Percentiles rank a stretch among this genome's conserved stretches.
phyloP scores from a whole-genome alignment of 2,329 filamentous ascomycete genomes.

The Trichoderma hamatum region DNA sequence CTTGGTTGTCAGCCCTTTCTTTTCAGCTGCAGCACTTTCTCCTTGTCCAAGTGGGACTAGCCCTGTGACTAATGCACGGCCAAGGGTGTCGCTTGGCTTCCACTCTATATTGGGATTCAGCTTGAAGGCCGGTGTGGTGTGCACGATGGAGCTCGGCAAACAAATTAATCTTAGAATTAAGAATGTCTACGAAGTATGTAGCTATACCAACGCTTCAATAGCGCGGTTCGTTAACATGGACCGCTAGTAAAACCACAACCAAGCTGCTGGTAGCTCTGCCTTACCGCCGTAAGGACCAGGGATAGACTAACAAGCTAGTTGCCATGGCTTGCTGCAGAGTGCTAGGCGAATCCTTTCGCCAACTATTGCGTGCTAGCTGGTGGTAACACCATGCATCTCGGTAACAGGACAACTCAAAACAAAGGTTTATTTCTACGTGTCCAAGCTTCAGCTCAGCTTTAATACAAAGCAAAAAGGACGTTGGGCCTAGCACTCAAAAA shows the following conservation, averaged over 20 bases:
- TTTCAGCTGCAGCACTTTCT: constrained; percentile 1
- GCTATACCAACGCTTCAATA: not conserved
- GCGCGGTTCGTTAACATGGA: not conserved
- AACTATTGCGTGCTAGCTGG: not conserved
- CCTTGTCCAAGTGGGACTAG: constrained; percentile 1
- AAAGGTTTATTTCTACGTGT: not conserved
- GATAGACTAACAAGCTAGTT: not conserved
- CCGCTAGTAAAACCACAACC: not conserved
- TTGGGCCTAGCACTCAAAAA: not conserved
- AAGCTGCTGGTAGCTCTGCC: not conserved
- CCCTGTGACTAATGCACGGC: constrained; percentile 1
- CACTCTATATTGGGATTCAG: not conserved
- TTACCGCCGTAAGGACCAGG: not conserved
- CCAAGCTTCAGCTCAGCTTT: not conserved
- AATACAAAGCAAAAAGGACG: not conserved
- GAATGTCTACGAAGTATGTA: not conserved
- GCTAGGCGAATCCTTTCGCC: not conserved
- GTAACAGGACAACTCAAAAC: not conserved
- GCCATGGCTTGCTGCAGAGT: not conserved
- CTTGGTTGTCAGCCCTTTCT: constrained; percentile 8
- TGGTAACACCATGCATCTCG: not conserved
- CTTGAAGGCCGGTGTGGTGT: not conserved
- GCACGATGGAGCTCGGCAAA: not conserved
- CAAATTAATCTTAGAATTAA: not conserved
- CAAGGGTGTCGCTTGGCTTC: not conserved